phyloP scores from a whole-genome alignment of 164 flowering plant genomes.

The Chimonanthus salicifolius region DNA sequence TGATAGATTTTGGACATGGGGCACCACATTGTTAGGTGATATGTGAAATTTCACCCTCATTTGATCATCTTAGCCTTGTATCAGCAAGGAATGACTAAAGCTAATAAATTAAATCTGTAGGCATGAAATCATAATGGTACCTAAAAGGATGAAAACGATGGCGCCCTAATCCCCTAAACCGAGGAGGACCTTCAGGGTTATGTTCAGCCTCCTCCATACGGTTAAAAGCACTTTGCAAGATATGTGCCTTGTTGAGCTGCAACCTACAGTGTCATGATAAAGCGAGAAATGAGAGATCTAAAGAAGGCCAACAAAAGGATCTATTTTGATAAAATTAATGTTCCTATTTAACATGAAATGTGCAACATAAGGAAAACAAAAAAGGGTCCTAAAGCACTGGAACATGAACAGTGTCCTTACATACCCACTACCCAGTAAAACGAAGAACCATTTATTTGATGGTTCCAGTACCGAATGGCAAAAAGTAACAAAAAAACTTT shows the following conservation, averaged over 20 bases:
- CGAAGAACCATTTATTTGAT: neutral
- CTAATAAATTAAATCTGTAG: neutral
- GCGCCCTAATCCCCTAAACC: constrained; percentile 69
- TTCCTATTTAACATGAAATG: neutral
- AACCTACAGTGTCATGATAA: constrained; percentile 40
- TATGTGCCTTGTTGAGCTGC: constrained; percentile 83
- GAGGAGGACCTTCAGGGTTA: constrained; percentile 79
- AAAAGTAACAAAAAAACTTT: too few species aligned
- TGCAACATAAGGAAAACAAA: neutral
- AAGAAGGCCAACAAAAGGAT: neutral
- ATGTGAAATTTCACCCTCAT: too few species aligned
- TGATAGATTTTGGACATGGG: too few species aligned
- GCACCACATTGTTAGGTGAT: too few species aligned
- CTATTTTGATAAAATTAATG: neutral
- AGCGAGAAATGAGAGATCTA: neutral
- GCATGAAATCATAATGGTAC: constrained; percentile 21
- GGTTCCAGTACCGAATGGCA: neutral
- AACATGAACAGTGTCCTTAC: neutral
- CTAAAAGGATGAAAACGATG: constrained; percentile 78
- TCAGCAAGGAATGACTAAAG: too few species aligned
- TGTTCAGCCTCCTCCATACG: constrained; percentile 62
- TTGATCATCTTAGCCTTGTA: too few species aligned
- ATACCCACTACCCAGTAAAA: neutral
- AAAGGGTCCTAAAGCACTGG: neutral
- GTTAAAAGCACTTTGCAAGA: constrained; percentile 73